phyloP scores from a whole-genome alignment of 139 green algal species.

The Chlamydomonas incerta region DNA sequence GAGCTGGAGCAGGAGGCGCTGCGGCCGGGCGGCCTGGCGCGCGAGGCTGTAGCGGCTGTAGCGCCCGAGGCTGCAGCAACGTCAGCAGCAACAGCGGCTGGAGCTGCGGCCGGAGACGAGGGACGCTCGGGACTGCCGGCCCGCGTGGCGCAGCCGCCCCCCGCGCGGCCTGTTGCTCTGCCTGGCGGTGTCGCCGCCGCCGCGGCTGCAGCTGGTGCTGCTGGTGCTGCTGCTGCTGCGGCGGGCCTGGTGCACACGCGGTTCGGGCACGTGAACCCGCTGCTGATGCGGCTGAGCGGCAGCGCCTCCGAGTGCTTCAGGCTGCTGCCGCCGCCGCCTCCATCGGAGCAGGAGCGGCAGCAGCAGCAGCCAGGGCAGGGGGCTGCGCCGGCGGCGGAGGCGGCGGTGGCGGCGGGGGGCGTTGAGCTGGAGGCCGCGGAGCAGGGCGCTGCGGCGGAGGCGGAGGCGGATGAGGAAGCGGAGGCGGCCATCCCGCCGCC shows the following conservation, averaged over 20 bases:
- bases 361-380: background rate
- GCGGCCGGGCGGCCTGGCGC: no score
- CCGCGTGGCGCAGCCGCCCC: no score
- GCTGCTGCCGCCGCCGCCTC: background rate
- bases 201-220: no score
- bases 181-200: background rate
- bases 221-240: no score
- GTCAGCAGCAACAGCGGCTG: no score
- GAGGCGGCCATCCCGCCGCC: background rate
- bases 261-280: constrained; percentile 22
- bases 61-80: no score
- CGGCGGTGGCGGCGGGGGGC: background rate
- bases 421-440: background rate
- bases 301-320: constrained; percentile 1
- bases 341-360: background rate
- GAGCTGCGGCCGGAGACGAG: no score
- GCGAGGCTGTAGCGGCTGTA: no score
- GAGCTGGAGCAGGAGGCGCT: background rate
- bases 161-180: background rate
- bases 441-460: background rate
- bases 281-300: constrained; percentile 14
- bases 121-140: no score
- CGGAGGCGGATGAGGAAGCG: background rate
- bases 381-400: background rate
- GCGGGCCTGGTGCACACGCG: background rate